Base-by-base conservation (phyloP, 371 early-diverging fungal genomes). In the Fennellomyces sp. region DNA sequence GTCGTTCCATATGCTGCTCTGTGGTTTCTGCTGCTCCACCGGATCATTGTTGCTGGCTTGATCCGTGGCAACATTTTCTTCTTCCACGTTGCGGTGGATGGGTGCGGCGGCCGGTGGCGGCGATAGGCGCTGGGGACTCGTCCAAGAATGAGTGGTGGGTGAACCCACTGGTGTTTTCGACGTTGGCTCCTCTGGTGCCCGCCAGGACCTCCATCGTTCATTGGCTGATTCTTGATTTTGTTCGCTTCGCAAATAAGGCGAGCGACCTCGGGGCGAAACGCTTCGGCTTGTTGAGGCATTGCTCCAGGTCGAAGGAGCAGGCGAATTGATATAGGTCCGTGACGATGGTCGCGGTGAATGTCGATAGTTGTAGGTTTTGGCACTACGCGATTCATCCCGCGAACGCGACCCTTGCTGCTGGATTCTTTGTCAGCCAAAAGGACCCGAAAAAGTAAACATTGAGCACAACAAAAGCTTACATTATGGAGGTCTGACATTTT, bases 1-100 rank as follows among this genome's bases (percentile, higher is more conserved):
- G n/a, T 54, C 55, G 25, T 28, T 39, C 55, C 55, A 54, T 2
- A 54, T 54, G 21, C 55, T 54, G 7, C 4, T 23, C 3, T 45
- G 17, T 17, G 23, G 45, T 17, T 45, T 45, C 10, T 45, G 23
- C 23, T 45, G n/a, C n/a, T n/a, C n/a, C n/a, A n/a, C n/a, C n/a
- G n/a, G n/a, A n/a, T n/a, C n/a, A n/a, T n/a, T n/a, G n/a, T n/a
- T n/a, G n/a, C n/a, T n/a, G n/a, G n/a, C 45, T 23, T 45, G 8
- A 1, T 50, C 10, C 6, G 13, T 27, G 15, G 13, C 52, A 7
- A 31, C 33, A 13, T 17, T 19, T 41, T 41, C 41, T 15, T 41
- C 41, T 5, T 41, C 15, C 12, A 41, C 39, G 15, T n/a, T n/a
- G n/a, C n/a, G n/a, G n/a, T n/a, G n/a, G n/a, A n/a, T n/a, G n/a